Conservation (phyloP, 2,329 filamentous ascomycete genomes). For the Fusarium nodosum region DNA sequence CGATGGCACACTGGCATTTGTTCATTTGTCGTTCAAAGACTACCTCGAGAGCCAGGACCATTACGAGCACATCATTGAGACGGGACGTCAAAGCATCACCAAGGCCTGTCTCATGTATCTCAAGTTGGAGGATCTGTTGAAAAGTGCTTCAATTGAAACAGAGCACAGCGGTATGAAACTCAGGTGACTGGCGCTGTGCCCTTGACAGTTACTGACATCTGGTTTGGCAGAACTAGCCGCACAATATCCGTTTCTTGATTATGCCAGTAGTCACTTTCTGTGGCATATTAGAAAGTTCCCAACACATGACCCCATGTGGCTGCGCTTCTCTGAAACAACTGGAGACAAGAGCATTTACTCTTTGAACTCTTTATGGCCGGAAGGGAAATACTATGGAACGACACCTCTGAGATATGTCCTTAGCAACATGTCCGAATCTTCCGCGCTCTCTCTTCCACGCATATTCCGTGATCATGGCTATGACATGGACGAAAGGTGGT, state of each 20-base stretch:
- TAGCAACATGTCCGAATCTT: background rate
- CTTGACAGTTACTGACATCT: background rate
- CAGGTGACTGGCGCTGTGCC: fast-evolving
- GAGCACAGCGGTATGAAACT: background rate
- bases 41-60: background rate
- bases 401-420: background rate
- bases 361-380: background rate
- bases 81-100: background rate
- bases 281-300: background rate
- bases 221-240: background rate
- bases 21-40: background rate
- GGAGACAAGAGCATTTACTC: background rate
- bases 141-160: background rate
- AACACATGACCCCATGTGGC: background rate
- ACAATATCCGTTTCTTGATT: background rate
- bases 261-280: background rate
- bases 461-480: background rate
- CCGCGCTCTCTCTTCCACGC: background rate
- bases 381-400: background rate
- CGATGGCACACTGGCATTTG: background rate
- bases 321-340: background rate
- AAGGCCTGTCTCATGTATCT: background rate
- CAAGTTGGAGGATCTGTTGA: background rate
- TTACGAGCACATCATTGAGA: background rate
- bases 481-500: background rate